Evolutionary conservation across 805 yeast species (phyloP), one percentile per base, ranked within the genome.

Genomic region (Metschnikowia peoriensis): DNA sequence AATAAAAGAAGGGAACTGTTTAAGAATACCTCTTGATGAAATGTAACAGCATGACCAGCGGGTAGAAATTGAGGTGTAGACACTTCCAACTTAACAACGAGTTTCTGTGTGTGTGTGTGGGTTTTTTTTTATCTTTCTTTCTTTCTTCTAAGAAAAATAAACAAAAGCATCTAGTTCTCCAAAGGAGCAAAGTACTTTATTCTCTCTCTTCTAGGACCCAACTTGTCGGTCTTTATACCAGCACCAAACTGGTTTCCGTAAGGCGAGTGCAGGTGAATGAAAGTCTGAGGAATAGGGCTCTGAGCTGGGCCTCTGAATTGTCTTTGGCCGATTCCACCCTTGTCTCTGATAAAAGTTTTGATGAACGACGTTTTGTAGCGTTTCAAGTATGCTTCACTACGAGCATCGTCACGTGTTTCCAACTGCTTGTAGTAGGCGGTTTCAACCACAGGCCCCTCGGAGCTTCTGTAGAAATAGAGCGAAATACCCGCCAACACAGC

Each of bases 191-290:
- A 75, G 59, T 66, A 64, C 58, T 67, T 66, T 55, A 68, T 57
- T 61, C 74, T 66, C 62, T 75, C 78, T 59, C 60, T 73, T 72
- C 79, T 73, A 45, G 79, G 79, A 16, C 79, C 79, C 62, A 75
- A 71, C 55, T 65, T 60, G 60, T 65, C 69, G 38, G 75, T 70
- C 61, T 72, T 73, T 47, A 75, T 73, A 57, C 79, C 78, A 38
- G 73, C 72, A 47, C 79, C 79, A 57, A 67, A 74, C 60, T 73
- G 76, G 52, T 62, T 54, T 27, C 76, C 77, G 50, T 42, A 61
- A 8, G 77, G 67, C n/a, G 78, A 72, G 56, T 72, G 78, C 7
- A 75, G 61, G 27, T 73, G 74, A 51, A 75, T 74, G 53, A 71
- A 63, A 39, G 61, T 67, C 39, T 66, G 64, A 16, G 76, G 68